Evolutionary conservation across 176 grass and related monocot genomes (phyloP).

Genomic region (Oryza longistaminata): DNA sequence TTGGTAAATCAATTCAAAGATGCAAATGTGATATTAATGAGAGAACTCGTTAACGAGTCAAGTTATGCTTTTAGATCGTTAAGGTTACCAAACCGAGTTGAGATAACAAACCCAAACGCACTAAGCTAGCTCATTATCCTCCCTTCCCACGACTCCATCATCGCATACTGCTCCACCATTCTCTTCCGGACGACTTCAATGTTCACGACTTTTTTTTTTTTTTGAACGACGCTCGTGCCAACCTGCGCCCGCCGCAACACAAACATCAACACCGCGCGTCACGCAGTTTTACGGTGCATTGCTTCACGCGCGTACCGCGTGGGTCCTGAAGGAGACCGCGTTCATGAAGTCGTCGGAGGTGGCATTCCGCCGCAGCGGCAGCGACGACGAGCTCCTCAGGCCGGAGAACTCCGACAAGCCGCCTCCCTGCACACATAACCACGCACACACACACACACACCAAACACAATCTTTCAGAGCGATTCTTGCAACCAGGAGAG

Average conservation of each 20-base stretch:
- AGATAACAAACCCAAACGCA: too few relatives aligned
- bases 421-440: conserved; percentile 23
- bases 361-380: conserved; percentile 55
- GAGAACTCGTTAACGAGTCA: too few relatives aligned
- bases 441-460: background rate
- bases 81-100: too few relatives aligned
- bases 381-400: conserved; percentile 48
- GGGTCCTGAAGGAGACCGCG: conserved; percentile 56
- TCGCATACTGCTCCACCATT: too few relatives aligned
- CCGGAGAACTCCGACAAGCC: conserved; percentile 65
- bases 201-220: too few relatives aligned
- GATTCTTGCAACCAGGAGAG: background rate
- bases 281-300: background rate
- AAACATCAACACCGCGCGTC: background rate
- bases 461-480: background rate
- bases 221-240: conserved; percentile 33
- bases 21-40: too few relatives aligned
- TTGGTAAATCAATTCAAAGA: too few relatives aligned
- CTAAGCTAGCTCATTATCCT: too few relatives aligned
- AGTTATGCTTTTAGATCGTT: too few relatives aligned
- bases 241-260: conserved; percentile 34
- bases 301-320: conserved; percentile 37
- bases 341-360: conserved; percentile 60
- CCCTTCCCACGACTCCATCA: too few relatives aligned
- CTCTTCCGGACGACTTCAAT: too few relatives aligned